phyloP scores from a whole-genome alignment of 257 asterid species.

The Gentiana dahurica region DNA sequence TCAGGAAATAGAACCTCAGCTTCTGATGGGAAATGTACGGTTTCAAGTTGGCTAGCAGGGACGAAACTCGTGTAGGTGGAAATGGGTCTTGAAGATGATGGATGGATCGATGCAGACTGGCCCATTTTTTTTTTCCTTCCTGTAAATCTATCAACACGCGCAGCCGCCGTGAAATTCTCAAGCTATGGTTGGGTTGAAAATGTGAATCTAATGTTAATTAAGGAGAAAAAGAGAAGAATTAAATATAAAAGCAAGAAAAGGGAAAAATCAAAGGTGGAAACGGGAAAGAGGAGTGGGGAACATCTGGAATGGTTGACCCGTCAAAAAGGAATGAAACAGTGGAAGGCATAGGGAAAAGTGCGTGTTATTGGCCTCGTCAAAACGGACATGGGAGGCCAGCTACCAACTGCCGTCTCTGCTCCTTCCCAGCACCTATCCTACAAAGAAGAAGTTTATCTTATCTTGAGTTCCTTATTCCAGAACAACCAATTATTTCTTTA shows the following conservation, averaged over 20 bases:
- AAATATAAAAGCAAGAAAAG: too few species aligned
- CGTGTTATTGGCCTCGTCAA: conserved; percentile 3
- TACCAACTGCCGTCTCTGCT: too few species aligned
- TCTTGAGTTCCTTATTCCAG: too few species aligned
- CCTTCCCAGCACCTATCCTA: too few species aligned
- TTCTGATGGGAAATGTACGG: conserved; percentile 10
- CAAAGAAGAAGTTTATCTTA: too few species aligned
- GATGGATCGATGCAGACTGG: conserved; percentile 23
- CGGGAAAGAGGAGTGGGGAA: not conserved
- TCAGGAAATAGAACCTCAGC: conserved; percentile 3
- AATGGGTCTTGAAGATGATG: conserved; percentile 12
- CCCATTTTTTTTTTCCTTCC: conserved; percentile 12
- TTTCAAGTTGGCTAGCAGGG: conserved; percentile 9
- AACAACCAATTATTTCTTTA: too few species aligned
- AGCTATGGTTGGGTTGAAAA: too few species aligned
- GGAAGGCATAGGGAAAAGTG: conserved; percentile 2
- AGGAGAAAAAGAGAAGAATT: too few species aligned
- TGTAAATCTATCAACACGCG: conserved; percentile 4
- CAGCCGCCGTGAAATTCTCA: not conserved
- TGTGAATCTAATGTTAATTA: too few species aligned
- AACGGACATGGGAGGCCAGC: too few species aligned
- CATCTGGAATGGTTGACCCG: conserved; percentile 11
- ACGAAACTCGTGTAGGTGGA: conserved; percentile 7
- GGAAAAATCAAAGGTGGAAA: too few species aligned
- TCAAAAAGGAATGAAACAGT: conserved; percentile 6